Percentiles rank a stretch among this genome's conserved stretches.
Conservation (phyloP, 768 basidiomycete species). For the Rhodotorula taiwanensis region DNA sequence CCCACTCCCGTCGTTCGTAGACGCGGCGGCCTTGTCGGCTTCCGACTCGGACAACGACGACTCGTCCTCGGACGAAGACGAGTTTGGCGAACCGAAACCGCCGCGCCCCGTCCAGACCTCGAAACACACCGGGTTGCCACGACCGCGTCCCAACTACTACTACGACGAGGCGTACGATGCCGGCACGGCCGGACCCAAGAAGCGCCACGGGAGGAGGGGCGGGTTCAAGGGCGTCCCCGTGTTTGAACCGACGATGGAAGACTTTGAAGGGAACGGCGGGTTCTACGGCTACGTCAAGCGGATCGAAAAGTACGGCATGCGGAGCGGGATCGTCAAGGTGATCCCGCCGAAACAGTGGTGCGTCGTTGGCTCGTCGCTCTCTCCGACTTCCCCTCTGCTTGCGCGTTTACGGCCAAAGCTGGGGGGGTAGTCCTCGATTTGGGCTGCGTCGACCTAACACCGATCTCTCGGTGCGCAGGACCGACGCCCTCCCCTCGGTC, state of each 20-base stretch:
- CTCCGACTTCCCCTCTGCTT: too few species aligned
- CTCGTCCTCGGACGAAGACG: constrained; percentile 32
- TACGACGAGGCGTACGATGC: constrained; percentile 36
- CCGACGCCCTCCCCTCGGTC: constrained; percentile 63
- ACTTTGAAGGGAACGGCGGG: constrained; percentile 59
- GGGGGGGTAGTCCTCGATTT: too few species aligned
- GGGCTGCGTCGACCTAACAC: background rate
- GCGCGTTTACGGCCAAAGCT: too few species aligned
- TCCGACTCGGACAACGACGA: constrained; percentile 11
- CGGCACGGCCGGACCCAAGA: constrained; percentile 32
- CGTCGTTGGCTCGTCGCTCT: constrained; percentile 41
- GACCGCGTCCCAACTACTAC: constrained; percentile 34
- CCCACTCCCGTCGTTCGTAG: constrained; percentile 27
- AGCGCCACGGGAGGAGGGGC: constrained; percentile 35
- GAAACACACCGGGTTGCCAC: constrained; percentile 16
- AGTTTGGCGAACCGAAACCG: constrained; percentile 17
- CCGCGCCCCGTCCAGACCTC: constrained; percentile 1
- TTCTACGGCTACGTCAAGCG: constrained; percentile 75
- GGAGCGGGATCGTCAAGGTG: constrained; percentile 90
- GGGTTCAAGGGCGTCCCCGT: constrained; percentile 71
- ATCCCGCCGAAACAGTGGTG: constrained; percentile 93
- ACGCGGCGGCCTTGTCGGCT: constrained; percentile 24
- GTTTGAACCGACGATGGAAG: constrained; percentile 86
- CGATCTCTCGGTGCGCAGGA: constrained; percentile 50
- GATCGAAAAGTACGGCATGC: constrained; percentile 81